Conservation (phyloP, 176 grass and related monocot genomes). For the Zizania latifolia region DNA sequence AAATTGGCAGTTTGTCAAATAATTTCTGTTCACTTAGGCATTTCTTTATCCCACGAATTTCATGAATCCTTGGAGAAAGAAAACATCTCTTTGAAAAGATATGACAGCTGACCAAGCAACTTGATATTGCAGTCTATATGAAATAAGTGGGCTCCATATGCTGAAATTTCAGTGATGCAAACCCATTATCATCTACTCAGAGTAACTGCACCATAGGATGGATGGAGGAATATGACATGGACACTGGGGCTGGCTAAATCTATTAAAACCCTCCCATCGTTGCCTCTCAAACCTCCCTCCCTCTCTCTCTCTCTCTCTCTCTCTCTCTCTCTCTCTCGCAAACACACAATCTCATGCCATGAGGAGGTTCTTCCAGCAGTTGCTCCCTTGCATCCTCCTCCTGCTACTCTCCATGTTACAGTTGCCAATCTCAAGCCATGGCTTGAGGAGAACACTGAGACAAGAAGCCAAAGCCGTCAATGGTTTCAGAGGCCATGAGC, state of each 20-base stretch:
- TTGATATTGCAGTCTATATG: background rate
- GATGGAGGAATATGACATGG: background rate
- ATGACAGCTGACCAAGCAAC: background rate
- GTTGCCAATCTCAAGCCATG: constrained; percentile 31
- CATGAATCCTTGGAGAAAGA: constrained; percentile 20
- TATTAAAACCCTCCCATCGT: constrained; percentile 57
- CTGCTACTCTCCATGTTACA: constrained; percentile 30
- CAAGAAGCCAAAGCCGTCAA: constrained; percentile 1
- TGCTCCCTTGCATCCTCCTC: constrained; percentile 31
- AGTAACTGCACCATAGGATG: constrained; percentile 1
- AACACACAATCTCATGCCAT: constrained; percentile 8
- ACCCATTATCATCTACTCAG: constrained; percentile 7
- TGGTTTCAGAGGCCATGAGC: constrained; percentile 5
- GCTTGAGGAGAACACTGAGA: constrained; percentile 41
- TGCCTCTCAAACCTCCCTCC: no score
- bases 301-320: background rate
- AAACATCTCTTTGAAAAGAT: background rate
- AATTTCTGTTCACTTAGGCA: background rate
- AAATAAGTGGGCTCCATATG: background rate
- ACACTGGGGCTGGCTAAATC: constrained; percentile 13
- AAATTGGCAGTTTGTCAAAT: constrained; percentile 31
- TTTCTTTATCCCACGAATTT: constrained; percentile 19
- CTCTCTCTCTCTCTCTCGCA: background rate
- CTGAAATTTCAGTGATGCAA: constrained; percentile 9
- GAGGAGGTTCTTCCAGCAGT: constrained; percentile 24